Evolutionary conservation across 495 filamentous ascomycete genomes (phyloP), one percentile per base, ranked within the genome.

Genomic region (Penicillium lividum): DNA sequence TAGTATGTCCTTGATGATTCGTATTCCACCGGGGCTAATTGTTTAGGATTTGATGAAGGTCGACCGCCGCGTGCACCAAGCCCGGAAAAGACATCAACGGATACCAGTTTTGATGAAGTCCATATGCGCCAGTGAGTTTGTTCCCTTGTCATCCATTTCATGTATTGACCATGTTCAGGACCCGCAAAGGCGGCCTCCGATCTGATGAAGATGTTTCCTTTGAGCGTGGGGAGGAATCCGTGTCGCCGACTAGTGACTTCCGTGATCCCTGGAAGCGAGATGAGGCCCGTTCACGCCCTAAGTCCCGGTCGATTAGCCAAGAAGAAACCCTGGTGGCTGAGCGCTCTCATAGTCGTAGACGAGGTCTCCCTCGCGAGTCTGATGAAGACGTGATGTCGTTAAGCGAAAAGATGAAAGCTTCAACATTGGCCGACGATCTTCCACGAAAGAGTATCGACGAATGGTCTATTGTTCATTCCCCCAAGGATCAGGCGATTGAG

Each of bases 81-180:
- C 25, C 74, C 72, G 7, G 68, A 71, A 36, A 59, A 69, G 29
- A 62, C 67, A 43, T 69, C 67, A 4, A 64, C 72, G 15, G 55
- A 42, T 40, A 57, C 64, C 15, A 70, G 67, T 8, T 64, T 75
- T 45, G 77, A 79, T 31, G 80, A 84, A 52, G 77, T 86, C 40
- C 77, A 81, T n/a, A 77, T 85, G 31, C 77, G 70, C 31, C 31
- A 80, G 67, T 69, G 16, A 57, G 61, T 44, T 3, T 29, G 1
- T 27, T 40, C 4, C 3, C 0, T 25, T 28, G 31, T 1, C 9
- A 10, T 11, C 3, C 4, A n/a, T 11, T n/a, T n/a, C n/a, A 15
- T 22, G 3, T 40, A 3, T 11, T 36, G 13, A 30, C 7, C 54
- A 58, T 30, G 7, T 4, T 5, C 3, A 56, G 42, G 22, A 65